A percentile compares a stretch with the other conserved stretches of the same genome.
Conservation (phyloP, 2,329 filamentous ascomycete genomes). For the Fusarium sp. region DNA sequence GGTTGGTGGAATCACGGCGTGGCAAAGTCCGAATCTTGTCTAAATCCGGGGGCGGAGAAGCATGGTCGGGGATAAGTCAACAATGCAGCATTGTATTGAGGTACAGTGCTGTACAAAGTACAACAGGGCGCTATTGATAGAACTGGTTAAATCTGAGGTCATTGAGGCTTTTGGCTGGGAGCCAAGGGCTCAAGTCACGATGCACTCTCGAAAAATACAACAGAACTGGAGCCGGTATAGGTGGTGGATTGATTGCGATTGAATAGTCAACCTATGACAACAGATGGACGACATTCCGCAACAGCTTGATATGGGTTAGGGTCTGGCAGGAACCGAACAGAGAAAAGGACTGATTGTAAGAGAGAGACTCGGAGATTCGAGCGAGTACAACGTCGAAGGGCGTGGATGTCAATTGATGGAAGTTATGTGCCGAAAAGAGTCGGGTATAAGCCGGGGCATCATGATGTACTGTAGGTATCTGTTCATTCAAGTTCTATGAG, state of each 20-base stretch:
- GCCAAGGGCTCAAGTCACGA: not conserved
- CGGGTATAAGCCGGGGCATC: slow-evolving; percentile 16
- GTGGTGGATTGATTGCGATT: not conserved
- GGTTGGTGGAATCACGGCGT: slow-evolving; percentile 15
- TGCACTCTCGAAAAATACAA: not conserved
- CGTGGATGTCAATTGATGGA: slow-evolving; percentile 39
- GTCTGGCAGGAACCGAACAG: not conserved
- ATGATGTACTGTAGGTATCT: not conserved
- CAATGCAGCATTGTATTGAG: not conserved
- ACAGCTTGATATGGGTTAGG: slow-evolving; percentile 2
- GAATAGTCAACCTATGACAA: not conserved
- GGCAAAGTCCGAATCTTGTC: slow-evolving; percentile 38
- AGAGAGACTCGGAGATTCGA: slow-evolving; percentile 17
- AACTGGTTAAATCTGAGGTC: not conserved
- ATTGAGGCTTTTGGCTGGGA: not conserved
- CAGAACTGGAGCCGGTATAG: not conserved
- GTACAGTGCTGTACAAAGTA: not conserved
- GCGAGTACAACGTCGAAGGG: slow-evolving; percentile 34
- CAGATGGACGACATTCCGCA: not conserved
- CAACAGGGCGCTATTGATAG: not conserved
- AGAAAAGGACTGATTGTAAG: not conserved
- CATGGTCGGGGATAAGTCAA: slow-evolving; percentile 35
- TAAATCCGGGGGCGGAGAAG: slow-evolving; percentile 42
- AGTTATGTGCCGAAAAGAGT: slow-evolving; percentile 26
- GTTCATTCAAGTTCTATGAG: slow-evolving; percentile 1